Evolutionary conservation across 805 yeast genomes (phyloP).

Genomic region (Yamadazyma takamatsuzukensis): DNA sequence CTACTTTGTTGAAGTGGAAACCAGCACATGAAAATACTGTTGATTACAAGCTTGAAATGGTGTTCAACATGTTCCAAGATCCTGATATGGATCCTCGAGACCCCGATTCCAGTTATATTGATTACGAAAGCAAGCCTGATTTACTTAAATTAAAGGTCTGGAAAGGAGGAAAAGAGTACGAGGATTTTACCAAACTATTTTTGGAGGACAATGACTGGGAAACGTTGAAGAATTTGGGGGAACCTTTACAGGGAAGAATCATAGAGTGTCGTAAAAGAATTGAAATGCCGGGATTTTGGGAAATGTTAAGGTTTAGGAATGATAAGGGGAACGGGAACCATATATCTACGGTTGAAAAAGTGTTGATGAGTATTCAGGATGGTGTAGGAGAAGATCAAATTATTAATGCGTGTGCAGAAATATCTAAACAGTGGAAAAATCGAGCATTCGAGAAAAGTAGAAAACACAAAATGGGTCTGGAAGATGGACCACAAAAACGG

Average conservation of each 20-base stretch:
- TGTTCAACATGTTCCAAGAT: slow-evolving; percentile 58
- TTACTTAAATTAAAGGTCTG: slow-evolving; percentile 64
- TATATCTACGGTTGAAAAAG: slow-evolving; percentile 72
- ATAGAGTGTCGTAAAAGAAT: slow-evolving; percentile 76
- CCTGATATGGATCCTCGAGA: slow-evolving; percentile 63
- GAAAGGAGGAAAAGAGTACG: slow-evolving; percentile 67
- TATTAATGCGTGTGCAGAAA: slow-evolving; percentile 50
- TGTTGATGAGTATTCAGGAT: slow-evolving; percentile 79
- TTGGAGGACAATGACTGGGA: slow-evolving; percentile 79
- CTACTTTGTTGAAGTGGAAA: slow-evolving; percentile 88
- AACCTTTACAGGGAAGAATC: slow-evolving; percentile 86
- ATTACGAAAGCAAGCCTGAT: slow-evolving; percentile 77
- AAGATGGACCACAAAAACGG: slow-evolving; percentile 3
- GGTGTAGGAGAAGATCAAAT: slow-evolving; percentile 81
- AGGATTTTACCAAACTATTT: slow-evolving; percentile 61
- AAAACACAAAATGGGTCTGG: slow-evolving; percentile 9
- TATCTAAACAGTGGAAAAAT: slow-evolving; percentile 59
- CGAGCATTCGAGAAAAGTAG: slow-evolving; percentile 44
- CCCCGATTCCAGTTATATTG: slow-evolving; percentile 67
- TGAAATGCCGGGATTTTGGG: slow-evolving; percentile 65
- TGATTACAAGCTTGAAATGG: slow-evolving; percentile 72
- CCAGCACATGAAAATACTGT: slow-evolving; percentile 94
- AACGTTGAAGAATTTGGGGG: slow-evolving; percentile 57
- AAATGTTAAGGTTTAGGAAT: slow-evolving; percentile 82
- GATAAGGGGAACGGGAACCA: slow-evolving; percentile 91